phyloP scores from a whole-genome alignment of 192 early-diverging fungal species.

The Gryganskiella cystojenkinii region DNA sequence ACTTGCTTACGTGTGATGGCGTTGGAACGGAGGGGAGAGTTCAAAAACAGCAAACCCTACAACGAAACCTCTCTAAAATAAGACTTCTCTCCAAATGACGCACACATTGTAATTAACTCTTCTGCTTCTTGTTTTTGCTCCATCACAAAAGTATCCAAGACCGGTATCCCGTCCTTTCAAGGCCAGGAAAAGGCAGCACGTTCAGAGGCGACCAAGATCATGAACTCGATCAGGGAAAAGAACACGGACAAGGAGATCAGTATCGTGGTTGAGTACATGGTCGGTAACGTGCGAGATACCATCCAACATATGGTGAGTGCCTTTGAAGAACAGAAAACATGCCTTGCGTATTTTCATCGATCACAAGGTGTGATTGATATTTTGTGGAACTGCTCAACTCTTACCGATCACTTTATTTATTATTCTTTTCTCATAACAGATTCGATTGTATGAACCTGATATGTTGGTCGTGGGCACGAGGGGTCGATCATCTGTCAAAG shows the following conservation, averaged over 20 bases:
- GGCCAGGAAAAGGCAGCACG: constrained; percentile 33
- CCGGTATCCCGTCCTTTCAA: constrained; percentile 34
- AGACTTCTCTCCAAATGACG: neutral
- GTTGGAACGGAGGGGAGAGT: neutral
- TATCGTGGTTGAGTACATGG: constrained; percentile 62
- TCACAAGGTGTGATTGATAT: neutral
- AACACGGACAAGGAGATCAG: constrained; percentile 54
- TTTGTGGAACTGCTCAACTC: neutral
- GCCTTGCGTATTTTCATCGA: too few species aligned
- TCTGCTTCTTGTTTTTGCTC: neutral
- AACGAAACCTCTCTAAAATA: neutral
- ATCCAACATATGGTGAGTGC: constrained; percentile 67
- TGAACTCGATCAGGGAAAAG: constrained; percentile 31
- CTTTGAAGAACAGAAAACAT: neutral
- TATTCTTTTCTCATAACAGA: constrained; percentile 38
- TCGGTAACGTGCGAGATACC: constrained; percentile 66
- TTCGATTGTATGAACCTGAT: constrained; percentile 67
- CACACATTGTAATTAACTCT: neutral
- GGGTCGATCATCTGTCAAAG: constrained; percentile 72
- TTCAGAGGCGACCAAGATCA: constrained; percentile 29
- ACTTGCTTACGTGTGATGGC: neutral
- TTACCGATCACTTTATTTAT: neutral
- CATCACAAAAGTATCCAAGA: constrained; percentile 31
- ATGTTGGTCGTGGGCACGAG: constrained; percentile 79
- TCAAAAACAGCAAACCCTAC: neutral